phyloP scores from a whole-genome alignment of 139 green algal species.

The Astrephomene gubernaculifera region DNA sequence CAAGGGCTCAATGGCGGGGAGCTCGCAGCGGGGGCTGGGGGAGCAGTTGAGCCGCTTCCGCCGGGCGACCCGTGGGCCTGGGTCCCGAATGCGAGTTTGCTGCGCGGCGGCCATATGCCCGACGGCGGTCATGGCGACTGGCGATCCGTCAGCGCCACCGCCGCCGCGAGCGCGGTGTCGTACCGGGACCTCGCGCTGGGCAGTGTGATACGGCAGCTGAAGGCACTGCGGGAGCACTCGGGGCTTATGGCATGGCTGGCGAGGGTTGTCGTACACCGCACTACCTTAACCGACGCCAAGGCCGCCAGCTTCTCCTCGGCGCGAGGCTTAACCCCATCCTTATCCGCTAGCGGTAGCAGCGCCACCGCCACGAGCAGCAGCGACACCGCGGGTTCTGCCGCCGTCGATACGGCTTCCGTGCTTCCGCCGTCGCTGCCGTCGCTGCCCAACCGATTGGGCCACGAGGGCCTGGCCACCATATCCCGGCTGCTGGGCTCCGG shows the following conservation, averaged over 20 bases:
- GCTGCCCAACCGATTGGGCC: neutral
- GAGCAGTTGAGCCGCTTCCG: neutral
- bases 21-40: too few species aligned
- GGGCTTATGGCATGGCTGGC: constrained; percentile 12
- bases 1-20: too few species aligned
- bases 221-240: neutral
- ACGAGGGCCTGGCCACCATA: neutral
- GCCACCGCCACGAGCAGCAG: neutral
- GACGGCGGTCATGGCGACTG: neutral
- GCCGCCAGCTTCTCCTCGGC: neutral
- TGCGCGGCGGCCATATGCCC: neutral
- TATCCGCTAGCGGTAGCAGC: neutral
- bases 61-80: neutral
- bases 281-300: too few species aligned
- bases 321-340: neutral
- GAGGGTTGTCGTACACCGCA: too few species aligned
- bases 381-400: neutral
- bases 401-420: neutral
- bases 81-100: neutral
- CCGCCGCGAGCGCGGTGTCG: too few species aligned
- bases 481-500: neutral
- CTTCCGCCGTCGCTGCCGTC: neutral
- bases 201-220: neutral
- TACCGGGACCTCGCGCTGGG: too few species aligned
- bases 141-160: neutral